These are phyloP conservation scores for Colletotrichum graminicola DNA, from an alignment of 2,329 filamentous ascomycete genomes.

Conservation along the genomic window DNA sequence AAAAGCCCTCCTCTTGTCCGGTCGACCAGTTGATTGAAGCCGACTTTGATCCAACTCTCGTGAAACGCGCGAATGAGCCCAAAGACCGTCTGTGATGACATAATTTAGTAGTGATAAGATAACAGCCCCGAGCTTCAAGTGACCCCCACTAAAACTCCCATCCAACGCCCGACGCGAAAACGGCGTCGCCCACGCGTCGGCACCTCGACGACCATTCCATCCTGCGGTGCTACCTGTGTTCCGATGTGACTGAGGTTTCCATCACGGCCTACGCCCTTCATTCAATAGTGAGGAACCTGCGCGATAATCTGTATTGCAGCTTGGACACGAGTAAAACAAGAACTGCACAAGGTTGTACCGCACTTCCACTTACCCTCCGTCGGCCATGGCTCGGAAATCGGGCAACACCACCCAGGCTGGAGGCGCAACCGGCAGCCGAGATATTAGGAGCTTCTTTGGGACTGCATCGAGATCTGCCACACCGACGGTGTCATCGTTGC, in stretches of 20 bases:
- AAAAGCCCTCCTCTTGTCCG: background rate
- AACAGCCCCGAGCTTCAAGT: conserved; percentile 24
- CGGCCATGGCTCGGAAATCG: conserved; percentile 33
- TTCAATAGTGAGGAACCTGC: background rate
- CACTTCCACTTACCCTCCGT: background rate
- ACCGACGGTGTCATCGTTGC: conserved; percentile 8
- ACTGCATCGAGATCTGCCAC: conserved; percentile 9
- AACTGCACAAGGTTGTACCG: background rate
- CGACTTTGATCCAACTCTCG: background rate
- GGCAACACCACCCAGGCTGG: conserved; percentile 22
- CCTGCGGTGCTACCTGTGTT: background rate
- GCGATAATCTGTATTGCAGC: background rate
- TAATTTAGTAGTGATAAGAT: conserved; percentile 24
- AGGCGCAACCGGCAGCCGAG: conserved; percentile 23
- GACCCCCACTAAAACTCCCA: conserved; percentile 27
- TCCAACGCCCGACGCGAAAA: conserved; percentile 34
- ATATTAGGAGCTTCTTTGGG: conserved; percentile 37
- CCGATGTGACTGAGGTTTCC: conserved; percentile 24
- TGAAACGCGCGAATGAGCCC: background rate
- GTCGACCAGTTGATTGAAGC: background rate
- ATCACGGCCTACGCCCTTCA: background rate
- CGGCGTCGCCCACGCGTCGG: conserved; percentile 33
- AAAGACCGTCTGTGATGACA: conserved; percentile 12
- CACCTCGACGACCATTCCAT: conserved; percentile 24
- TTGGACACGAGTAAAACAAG: background rate